Base-by-base conservation (phyloP, 805 yeast species). In the Ogataea polymorpha region DNA sequence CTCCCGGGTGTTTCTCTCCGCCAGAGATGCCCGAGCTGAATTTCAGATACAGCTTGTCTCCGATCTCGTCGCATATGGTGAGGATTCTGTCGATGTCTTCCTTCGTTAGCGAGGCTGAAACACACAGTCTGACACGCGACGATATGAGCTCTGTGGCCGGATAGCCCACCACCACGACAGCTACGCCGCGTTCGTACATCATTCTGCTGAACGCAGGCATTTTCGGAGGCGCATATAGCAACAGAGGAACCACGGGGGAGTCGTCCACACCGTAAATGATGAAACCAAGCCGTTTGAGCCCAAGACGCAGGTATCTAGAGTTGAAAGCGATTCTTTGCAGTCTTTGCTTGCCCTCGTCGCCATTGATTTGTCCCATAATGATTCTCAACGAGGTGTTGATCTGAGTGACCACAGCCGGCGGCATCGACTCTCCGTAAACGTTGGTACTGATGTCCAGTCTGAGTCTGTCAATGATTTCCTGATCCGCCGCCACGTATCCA, bases 91-190 rank as follows among this genome's bases (percentile, higher is more conserved):
- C 99, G 55, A 93, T 76, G 64, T 93, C 99, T 55, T 86, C 91
- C 66, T 93, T 93, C 23, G 96, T 93, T 55, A 95, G 74, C 1
- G 98, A 85, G 0, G 97, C 71, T 40, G 95, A 84, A 54, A 93
- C 82, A 72, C 99, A 93, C 55, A 93, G 79, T 63, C 99, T 79
- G 20, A 88, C 89, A 67, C 99, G 80, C 5, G 96, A 85, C 26
- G 89, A 79, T 31, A 87, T 80, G 51, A 93, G 73, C 25, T 96
- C 96, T 0, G 98, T 91, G 1, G 99, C 99, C 9, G 99, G 99
- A 61, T 93, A 93, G 26, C 98, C 96, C 32, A 91, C 98, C 49
- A 91, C 82, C 25, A 93, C 99, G 35, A 91, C 90, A 3, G 99
- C 99, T 46, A 93, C 82, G 39, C 85, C 85, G 64, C 79, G 71